These are phyloP conservation scores for Eimeria acervulina DNA, from an alignment of 169 alveolate genomes.

Conservation along the genomic window DNA sequence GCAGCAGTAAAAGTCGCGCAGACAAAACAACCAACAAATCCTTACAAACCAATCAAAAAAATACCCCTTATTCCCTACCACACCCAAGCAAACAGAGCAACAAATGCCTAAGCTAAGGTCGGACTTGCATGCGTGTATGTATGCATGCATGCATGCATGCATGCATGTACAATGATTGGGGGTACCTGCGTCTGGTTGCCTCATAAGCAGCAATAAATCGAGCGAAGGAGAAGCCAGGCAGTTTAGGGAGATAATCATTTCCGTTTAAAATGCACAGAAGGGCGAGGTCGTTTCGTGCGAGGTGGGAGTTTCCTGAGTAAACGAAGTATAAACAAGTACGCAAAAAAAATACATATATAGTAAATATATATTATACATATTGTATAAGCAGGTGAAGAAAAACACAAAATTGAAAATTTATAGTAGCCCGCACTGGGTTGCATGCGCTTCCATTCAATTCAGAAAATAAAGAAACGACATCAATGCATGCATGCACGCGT, in stretches of 20 bases:
- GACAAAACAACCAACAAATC: no score
- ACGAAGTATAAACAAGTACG: not conserved
- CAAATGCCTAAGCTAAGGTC: not conserved
- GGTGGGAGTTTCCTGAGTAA: slow-evolving; percentile 72
- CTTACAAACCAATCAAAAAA: no score
- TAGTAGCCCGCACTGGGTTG: no score
- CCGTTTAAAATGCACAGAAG: slow-evolving; percentile 86
- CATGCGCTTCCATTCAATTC: no score
- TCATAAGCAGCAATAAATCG: slow-evolving; percentile 85
- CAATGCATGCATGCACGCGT: no score
- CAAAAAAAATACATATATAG: no score
- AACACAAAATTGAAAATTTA: no score
- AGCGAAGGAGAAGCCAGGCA: slow-evolving; percentile 85
- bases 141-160: not conserved
- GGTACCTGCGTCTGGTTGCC: slow-evolving; percentile 57
- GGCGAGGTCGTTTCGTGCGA: slow-evolving; percentile 83
- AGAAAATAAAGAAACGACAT: no score
- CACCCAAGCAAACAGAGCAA: not conserved
- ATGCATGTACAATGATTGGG: not conserved
- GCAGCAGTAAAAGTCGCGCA: not conserved
- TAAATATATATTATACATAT: no score
- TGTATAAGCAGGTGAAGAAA: no score
- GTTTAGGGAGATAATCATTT: slow-evolving; percentile 87
- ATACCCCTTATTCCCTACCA: not conserved
- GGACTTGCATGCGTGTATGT: not conserved